Conservation (phyloP, 177 flowering plant species). For the Tripterygium wilfordii region DNA sequence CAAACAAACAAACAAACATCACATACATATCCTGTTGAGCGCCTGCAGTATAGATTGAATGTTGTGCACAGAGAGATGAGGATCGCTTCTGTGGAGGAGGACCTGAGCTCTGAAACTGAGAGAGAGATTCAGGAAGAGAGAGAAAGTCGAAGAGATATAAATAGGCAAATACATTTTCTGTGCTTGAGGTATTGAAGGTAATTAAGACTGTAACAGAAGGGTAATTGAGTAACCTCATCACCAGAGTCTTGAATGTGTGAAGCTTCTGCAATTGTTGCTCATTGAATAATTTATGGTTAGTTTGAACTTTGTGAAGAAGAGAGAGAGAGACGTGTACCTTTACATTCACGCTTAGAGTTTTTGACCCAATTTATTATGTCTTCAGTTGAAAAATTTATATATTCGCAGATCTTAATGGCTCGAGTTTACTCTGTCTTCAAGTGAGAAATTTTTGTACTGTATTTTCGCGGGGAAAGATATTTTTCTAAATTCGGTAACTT, state of each 20-base stretch:
- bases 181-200: background rate
- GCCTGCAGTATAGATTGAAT: background rate
- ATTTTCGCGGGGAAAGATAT: no score
- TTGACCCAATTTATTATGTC: no score
- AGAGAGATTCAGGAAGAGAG: constrained; percentile 5
- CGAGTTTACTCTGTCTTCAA: no score
- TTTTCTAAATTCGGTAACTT: no score
- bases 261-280: background rate
- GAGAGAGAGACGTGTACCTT: background rate
- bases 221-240: constrained; percentile 8
- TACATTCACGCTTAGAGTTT: no score
- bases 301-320: background rate
- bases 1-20: background rate
- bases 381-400: no score
- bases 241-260: no score
- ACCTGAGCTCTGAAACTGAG: constrained; percentile 30
- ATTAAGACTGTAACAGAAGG: constrained; percentile 10
- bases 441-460: background rate
- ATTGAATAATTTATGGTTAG: background rate
- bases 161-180: background rate
- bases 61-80: background rate
- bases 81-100: constrained; percentile 1
- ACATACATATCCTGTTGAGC: no score
- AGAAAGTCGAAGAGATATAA: background rate
- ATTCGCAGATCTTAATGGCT: no score